A percentile compares a stretch with the other conserved stretches of the same genome.
Evolutionary conservation across 2,329 filamentous ascomycete genomes (phyloP).

Genomic region (Cadophora gregata): DNA sequence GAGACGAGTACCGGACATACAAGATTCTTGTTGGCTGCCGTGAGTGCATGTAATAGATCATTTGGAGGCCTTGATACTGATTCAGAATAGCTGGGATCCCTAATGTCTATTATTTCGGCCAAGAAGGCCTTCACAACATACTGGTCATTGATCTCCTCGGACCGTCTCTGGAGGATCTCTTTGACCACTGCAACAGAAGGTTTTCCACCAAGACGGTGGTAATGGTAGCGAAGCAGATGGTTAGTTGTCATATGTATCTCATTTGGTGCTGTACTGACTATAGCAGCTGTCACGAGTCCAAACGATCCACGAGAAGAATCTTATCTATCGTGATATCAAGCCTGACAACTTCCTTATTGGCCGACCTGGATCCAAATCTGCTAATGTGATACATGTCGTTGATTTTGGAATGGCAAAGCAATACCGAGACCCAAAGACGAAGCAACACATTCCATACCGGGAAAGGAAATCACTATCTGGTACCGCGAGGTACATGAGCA

Average conservation of each 20-base stretch:
- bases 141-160: conserved; percentile 96
- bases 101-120: conserved; percentile 99
- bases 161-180: conserved; percentile 93
- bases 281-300: conserved; percentile 83
- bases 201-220: conserved; percentile 98
- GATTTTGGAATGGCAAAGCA: conserved; percentile 99
- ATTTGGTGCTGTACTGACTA: conserved; percentile 26
- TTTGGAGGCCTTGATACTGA: conserved; percentile 44
- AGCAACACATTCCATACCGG: conserved; percentile 97
- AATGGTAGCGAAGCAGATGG: conserved; percentile 99
- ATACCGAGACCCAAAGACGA: conserved; percentile 97
- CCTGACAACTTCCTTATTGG: conserved; percentile 99
- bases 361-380: conserved; percentile 87
- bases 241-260: conserved; percentile 48
- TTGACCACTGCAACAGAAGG: conserved; percentile 94
- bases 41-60: conserved; percentile 61
- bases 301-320: conserved; percentile 96
- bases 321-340: conserved; percentile 99
- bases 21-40: conserved; percentile 99
- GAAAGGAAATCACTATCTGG: conserved; percentile 97
- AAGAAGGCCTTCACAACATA: conserved; percentile 98
- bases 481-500: conserved; percentile 98
- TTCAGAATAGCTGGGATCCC: conserved; percentile 81
- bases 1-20: conserved; percentile 99
- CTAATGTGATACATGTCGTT: conserved; percentile 97